A percentile compares a stretch with the other conserved stretches of the same genome.
Conservation (phyloP, 495 filamentous ascomycete species). For the Podospora comata region DNA sequence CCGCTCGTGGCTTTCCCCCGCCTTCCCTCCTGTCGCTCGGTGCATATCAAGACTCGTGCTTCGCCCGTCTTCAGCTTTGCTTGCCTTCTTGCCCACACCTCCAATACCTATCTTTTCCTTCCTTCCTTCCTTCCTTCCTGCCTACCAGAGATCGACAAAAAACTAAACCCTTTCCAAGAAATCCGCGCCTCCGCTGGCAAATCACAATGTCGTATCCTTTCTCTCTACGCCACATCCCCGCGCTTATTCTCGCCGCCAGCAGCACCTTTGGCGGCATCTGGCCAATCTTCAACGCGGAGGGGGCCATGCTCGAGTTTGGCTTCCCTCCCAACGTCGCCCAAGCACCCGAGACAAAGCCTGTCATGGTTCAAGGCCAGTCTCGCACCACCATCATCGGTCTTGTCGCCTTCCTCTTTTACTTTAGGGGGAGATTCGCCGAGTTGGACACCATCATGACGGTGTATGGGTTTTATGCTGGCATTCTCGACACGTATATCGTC, state of each 20-base stretch:
- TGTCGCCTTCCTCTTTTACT: conserved; percentile 30
- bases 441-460: conserved; percentile 37
- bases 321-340: conserved; percentile 32
- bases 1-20: no score
- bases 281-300: conserved; percentile 29
- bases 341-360: conserved; percentile 25
- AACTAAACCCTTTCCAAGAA: no score
- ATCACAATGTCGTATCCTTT: conserved; percentile 15
- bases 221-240: conserved; percentile 28
- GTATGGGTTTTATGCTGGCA: conserved; percentile 30
- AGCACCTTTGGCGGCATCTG: conserved; percentile 35
- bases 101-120: background rate
- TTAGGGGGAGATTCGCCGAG: conserved; percentile 20
- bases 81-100: background rate
- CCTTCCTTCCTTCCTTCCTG: background rate
- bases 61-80: background rate
- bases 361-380: conserved; percentile 29
- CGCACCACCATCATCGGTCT: conserved; percentile 35
- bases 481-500: conserved; percentile 31
- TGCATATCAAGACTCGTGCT: no score
- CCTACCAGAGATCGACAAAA: background rate
- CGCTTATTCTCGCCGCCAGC: conserved; percentile 29
- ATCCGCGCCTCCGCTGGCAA: no score
- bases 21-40: no score
- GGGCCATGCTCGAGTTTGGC: conserved; percentile 35